Evolutionary conservation across 208 protist genomes (phyloP), one percentile per base, ranked within the genome.

Genomic region (Leishmania martiniquensis): DNA sequence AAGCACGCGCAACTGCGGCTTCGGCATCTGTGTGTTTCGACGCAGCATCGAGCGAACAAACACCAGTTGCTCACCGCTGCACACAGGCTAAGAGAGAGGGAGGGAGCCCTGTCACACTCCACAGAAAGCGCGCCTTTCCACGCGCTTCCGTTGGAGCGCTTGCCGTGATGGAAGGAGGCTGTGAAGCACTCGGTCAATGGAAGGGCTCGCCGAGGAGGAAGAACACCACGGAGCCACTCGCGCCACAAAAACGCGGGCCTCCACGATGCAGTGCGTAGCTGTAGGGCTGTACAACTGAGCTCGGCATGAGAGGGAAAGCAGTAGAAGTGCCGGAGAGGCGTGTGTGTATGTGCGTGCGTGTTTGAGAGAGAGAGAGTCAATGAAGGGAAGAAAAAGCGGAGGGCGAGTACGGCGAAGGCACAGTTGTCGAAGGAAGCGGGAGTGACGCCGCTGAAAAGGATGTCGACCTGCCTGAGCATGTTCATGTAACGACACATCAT

Each of bases 1-100:
- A 45, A 74, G 66, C 73, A 77, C 29, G 47, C 67, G 29, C 22
- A 75, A 73, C 78, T 78, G 73, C 67, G 78, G 78, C 78, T 47
- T 57, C 68, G 73, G 60, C 15, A 62, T 45, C 5, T 67, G 37
- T 9, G 78, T 78, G 54, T 47, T 55, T 4, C 78, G 78, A 34
- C 78, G 78, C 39, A 83, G 22, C 78, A 83, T 83, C 47, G n/a
- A 15, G 45, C 22, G 13, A 2, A 17, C 25, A 29, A 72, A 5
- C 1, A 37, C 37, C 13, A 42, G 32, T 20, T 29, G 9, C 32
- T 32, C 17, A 22, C 32, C 22, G 29, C 54, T 25, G 34, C 37
- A 45, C 55, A 60, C 9, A 0, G 25, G 32, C 25, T 6, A n/a
- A 62, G 52, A 57, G 22, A 62, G 6, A 3, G 55, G n/a, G 55